Evolutionary conservation across 2,329 filamentous ascomycete species (phyloP), one percentile per base, ranked within the genome.

Genomic region (Pezicula radicicola): DNA sequence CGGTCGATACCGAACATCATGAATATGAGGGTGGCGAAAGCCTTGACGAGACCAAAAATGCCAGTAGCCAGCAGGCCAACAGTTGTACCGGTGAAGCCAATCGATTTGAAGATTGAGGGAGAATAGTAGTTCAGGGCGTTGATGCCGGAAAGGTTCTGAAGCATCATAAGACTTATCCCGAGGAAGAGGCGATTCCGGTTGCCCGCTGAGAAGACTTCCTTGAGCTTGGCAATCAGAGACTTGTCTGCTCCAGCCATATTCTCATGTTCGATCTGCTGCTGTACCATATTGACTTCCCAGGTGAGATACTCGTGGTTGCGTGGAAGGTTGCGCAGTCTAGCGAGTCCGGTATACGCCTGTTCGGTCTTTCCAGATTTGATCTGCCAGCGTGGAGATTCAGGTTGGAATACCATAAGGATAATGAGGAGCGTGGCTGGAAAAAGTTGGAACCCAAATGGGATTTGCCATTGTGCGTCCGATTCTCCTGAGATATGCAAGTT

Each of bases 121-220:
- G 70, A 70, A 59, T 75, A 48, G 21, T 48, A 48, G 33, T 48
- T 48, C 21, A 61, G 48, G 3, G 53, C 54, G 28, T 58, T 57
- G 35, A 56, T 59, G 4, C 56, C 57, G n/a, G 53, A 54, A 1
- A 52, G 35, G 13, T 59, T 56, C 18, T 59, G 55, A 45, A 52
- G 48, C 40, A 56, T 47, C 42, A 60, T 54, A 4, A 72, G 50
- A 71, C 76, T 54, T 61, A 65, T 49, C 70, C 70, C 50, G 73
- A 77, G 61, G 70, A 70, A 60, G 85, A 91, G 68, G 75, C 87
- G 47, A 78, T 95, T 66, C 96, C 93, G 46, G 91, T 97, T 63
- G 97, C 55, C 53, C 12, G 43, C 21, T 15, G 39, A 25, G n/a
- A 51, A 49, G 13, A 49, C 35, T 18, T 52, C 50, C 35, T 37